Base-by-base conservation (phyloP, 2,329 filamentous ascomycete species). In the Lachnum nothofagi region DNA sequence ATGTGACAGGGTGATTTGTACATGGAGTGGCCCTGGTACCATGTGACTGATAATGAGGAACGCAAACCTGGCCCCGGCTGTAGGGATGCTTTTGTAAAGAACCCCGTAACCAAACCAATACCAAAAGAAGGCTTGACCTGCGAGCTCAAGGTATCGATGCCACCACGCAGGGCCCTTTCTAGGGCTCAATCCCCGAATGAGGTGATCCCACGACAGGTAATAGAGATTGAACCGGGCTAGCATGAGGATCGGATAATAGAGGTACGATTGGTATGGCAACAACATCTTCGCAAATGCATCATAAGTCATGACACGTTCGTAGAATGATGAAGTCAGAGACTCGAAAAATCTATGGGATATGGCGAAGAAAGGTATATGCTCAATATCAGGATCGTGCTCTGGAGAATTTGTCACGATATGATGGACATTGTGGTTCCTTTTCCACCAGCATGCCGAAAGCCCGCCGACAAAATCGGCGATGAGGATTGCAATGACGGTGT, bases 361-460 rank as follows among this genome's bases (percentile, higher is more conserved):
- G 51, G 89, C 88, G 65, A 96, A 89, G 65, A 95, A 85, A 3
- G 91, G 91, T 68, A 95, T 80, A 66, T 95, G 86, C 65, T 91
- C 82, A 60, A 96, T 97, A 65, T 97, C 91, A 0, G 93, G 91
- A 65, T 97, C 91, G 65, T 97, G 91, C 67, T 96, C 93, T 12
- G 91, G 88, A 37, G 86, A 86, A 67, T 97, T 97, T 16, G 93
- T 97, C 44, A 97, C 86, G 59, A 97, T 90, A 64, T 97, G 91
- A 65, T 97, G 91, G 7, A 96, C 90, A 63, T 97, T 97, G 69
- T 97, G 91, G 65, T 83, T 96, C 53, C 82, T 79, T 70, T 97
- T 97, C 91, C 93, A 98, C 93, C 93, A 98, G 38, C 91, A 88
- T 46, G 95, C 71, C 22, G 89, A 95, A 27, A 98, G 70, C 0